phyloP scores from a whole-genome alignment of 2,329 filamentous ascomycete genomes.

The Neofusicoccum kwambonambiense region DNA sequence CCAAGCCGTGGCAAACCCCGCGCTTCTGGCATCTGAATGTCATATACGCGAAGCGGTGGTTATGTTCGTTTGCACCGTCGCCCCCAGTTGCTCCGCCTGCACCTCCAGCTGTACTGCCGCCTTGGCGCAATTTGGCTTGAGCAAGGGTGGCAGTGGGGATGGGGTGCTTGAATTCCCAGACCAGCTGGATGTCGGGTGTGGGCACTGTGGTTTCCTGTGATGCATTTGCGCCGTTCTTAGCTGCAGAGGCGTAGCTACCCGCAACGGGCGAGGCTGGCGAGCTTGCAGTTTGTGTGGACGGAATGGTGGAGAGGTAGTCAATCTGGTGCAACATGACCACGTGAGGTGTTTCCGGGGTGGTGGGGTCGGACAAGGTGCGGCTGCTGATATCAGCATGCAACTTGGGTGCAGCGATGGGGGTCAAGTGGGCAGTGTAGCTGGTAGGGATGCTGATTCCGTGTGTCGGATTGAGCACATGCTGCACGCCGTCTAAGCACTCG shows the following conservation, averaged over 20 bases:
- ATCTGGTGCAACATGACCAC: constrained; percentile 90
- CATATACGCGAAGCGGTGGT: constrained; percentile 74
- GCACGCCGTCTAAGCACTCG: constrained; percentile 93
- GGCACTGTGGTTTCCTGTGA: constrained; percentile 13
- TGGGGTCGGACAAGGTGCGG: constrained; percentile 59
- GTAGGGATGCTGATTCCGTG: constrained; percentile 91
- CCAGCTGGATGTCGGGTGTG: constrained; percentile 62
- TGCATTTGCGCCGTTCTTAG: background rate
- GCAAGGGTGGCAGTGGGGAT: constrained; percentile 60
- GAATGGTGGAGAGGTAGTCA: constrained; percentile 71
- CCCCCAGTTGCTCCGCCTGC: constrained; percentile 72
- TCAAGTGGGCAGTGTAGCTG: constrained; percentile 90
- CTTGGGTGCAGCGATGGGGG: constrained; percentile 85
- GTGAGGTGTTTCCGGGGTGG: constrained; percentile 86
- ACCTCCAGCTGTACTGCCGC: constrained; percentile 65
- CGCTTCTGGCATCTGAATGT: constrained; percentile 75
- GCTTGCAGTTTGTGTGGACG: constrained; percentile 30
- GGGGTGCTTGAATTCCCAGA: constrained; percentile 80
- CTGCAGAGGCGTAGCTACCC: constrained; percentile 3
- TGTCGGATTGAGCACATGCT: constrained; percentile 75
- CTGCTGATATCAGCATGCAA: constrained; percentile 76
- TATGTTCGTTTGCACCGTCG: constrained; percentile 86
- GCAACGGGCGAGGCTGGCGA: background rate
- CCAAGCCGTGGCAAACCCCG: constrained; percentile 86
- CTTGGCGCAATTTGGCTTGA: constrained; percentile 56